Evolutionary conservation across 352 stramenopile species (phyloP), one percentile per base, ranked within the genome.

Genomic region (Pythium myriotylum): DNA sequence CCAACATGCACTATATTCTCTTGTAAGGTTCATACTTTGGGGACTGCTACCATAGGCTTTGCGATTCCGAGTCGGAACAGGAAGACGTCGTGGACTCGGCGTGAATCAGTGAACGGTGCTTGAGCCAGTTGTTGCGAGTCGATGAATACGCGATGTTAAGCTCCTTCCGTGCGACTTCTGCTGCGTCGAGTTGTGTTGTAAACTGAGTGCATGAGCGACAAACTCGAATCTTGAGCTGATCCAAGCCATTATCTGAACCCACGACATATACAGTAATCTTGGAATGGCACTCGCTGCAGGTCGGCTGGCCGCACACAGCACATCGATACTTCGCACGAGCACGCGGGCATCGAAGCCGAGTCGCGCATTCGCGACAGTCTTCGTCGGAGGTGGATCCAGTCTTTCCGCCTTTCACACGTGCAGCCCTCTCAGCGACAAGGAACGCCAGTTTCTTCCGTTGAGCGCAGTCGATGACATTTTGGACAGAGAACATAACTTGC

Each of bases 401-500:
- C n/a, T 19, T 10, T 8, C 17, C 17, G 7, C 17, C 17, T 48
- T n/a, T 10, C 24, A 10, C 2, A 49, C 7, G 13, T 24, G 12
- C 19, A 5, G 5, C 24, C 49, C 49, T 35, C 23, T 10, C 19
- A 40, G 27, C 62, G 7, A 59, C 40, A 56, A 81, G 65, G 72
- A 76, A 86, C 55, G 77, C 54, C 14, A 86, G 73, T 51, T 86
- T 89, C 41, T 79, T 79, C 68, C 80, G 79, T 12, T 74, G 70
- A 5, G 68, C 74, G 65, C 76, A 88, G 10, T 84, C 41, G 37
- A 85, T 60, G 23, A 76, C 60, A 9, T 53, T 66, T 2, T 62
- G 68, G 0, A 60, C 65, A 17, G 70, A 70, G 39, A 68, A 54
- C 58, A 86, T 62, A 4, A 62, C 53, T 1, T 79, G 39, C 16